Percentiles rank a stretch among this genome's conserved stretches.
phyloP scores from a whole-genome alignment of 106 monocot genomes.

The Allium sativum region DNA sequence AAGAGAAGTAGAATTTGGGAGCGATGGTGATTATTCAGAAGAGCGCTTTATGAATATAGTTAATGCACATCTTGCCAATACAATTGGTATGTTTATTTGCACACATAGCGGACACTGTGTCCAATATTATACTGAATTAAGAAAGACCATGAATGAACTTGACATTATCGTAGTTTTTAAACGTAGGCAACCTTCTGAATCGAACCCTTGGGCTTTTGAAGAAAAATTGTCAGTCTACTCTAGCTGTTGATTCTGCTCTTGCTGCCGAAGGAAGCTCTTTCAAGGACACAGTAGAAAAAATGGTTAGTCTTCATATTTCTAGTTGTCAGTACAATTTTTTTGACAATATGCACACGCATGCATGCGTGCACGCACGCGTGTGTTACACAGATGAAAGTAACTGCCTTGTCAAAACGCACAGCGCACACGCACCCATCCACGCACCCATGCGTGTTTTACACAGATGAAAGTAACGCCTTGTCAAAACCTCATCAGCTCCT shows the following conservation, averaged over 20 bases:
- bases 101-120: no score
- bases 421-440: no score
- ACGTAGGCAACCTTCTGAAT: slow-evolving; percentile 90
- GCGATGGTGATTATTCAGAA: slow-evolving; percentile 94
- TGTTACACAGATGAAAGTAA: no score
- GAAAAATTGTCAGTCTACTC: slow-evolving; percentile 81
- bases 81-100: slow-evolving; percentile 52
- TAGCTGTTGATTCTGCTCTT: slow-evolving; percentile 55
- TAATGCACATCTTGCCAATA: slow-evolving; percentile 96
- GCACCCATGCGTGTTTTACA: no score
- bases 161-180: slow-evolving; percentile 5
- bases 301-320: slow-evolving; percentile 27
- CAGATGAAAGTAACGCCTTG: no score
- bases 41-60: slow-evolving; percentile 88
- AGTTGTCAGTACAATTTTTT: no score
- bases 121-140: no score
- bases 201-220: slow-evolving; percentile 90
- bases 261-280: slow-evolving; percentile 66
- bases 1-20: slow-evolving; percentile 95
- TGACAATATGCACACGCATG: no score
- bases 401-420: no score
- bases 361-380: no score
- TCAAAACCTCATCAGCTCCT: no score
- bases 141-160: background rate
- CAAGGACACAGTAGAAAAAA: slow-evolving; percentile 51